Conservation (phyloP, 1,139 yeast species). For the Geotrichum klebahnii region DNA sequence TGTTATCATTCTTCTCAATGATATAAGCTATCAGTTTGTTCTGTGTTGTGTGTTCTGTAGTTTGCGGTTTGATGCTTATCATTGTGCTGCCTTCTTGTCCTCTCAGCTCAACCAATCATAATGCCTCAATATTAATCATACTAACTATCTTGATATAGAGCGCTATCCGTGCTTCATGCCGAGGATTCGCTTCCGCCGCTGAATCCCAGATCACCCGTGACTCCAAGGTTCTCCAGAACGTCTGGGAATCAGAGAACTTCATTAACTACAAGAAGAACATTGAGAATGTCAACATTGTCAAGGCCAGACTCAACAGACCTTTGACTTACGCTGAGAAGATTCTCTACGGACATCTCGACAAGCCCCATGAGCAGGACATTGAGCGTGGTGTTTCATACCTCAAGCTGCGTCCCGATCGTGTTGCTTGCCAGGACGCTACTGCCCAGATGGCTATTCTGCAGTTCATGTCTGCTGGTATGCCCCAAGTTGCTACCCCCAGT, state of each 20-base stretch:
- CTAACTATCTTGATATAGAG: slow-evolving; percentile 20
- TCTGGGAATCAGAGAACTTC: slow-evolving; percentile 80
- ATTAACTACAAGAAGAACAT: slow-evolving; percentile 44
- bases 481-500: slow-evolving; percentile 91
- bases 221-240: slow-evolving; percentile 88
- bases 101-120: slow-evolving; percentile 36
- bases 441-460: slow-evolving; percentile 99
- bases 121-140: slow-evolving; percentile 25
- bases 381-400: slow-evolving; percentile 95
- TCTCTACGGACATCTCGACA: slow-evolving; percentile 91
- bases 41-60: no score
- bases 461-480: slow-evolving; percentile 96
- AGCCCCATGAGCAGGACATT: slow-evolving; percentile 92
- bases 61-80: no score
- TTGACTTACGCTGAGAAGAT: slow-evolving; percentile 96
- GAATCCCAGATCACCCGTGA: slow-evolving; percentile 68
- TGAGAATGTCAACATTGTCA: slow-evolving; percentile 84
- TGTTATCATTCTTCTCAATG: no score
- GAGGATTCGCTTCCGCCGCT: slow-evolving; percentile 72
- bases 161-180: slow-evolving; percentile 30
- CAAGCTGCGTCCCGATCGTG: slow-evolving; percentile 98
- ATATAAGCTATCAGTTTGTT: no score
- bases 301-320: slow-evolving; percentile 84
- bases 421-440: slow-evolving; percentile 99
- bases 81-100: no score